A percentile compares a stretch with the other conserved stretches of the same genome.
Conservation (phyloP, 805 yeast species). For the Cyberlindnera amylophila region DNA sequence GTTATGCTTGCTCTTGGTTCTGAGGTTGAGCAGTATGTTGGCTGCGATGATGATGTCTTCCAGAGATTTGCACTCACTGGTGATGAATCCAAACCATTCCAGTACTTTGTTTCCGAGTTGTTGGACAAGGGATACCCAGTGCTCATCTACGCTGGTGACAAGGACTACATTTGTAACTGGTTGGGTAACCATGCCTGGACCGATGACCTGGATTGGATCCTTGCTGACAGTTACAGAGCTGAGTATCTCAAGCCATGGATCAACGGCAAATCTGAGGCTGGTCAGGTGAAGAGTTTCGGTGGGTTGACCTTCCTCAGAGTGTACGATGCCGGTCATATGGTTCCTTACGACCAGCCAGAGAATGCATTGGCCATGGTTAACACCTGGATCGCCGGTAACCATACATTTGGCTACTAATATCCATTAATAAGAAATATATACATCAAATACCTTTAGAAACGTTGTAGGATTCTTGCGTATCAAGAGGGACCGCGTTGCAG, state of each 20-base stretch:
- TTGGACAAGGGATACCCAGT: constrained; percentile 73
- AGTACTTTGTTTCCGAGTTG: constrained; percentile 63
- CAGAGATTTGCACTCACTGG: constrained; percentile 71
- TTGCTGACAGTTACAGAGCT: constrained; percentile 43
- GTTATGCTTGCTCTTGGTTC: constrained; percentile 81
- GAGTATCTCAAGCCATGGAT: constrained; percentile 42
- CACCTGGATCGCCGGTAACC: constrained; percentile 63
- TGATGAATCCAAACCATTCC: constrained; percentile 85
- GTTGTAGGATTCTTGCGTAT: too few relatives aligned
- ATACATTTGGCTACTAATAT: constrained; percentile 17
- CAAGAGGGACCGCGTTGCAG: too few relatives aligned
- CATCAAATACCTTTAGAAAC: too few relatives aligned
- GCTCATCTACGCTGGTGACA: constrained; percentile 89
- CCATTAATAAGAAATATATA: too few relatives aligned
- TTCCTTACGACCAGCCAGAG: constrained; percentile 83
- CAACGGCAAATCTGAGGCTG: constrained; percentile 44
- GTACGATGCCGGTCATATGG: constrained; percentile 88
- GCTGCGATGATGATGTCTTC: constrained; percentile 67
- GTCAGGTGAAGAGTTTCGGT: constrained; percentile 69
- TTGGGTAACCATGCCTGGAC: constrained; percentile 87
- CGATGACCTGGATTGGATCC: constrained; percentile 61
- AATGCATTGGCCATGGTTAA: constrained; percentile 66
- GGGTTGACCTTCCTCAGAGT: constrained; percentile 75
- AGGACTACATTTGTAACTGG: constrained; percentile 92
- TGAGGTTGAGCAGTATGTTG: constrained; percentile 66